phyloP scores from a whole-genome alignment of 176 grass and related monocot species.

The Carex parvula region DNA sequence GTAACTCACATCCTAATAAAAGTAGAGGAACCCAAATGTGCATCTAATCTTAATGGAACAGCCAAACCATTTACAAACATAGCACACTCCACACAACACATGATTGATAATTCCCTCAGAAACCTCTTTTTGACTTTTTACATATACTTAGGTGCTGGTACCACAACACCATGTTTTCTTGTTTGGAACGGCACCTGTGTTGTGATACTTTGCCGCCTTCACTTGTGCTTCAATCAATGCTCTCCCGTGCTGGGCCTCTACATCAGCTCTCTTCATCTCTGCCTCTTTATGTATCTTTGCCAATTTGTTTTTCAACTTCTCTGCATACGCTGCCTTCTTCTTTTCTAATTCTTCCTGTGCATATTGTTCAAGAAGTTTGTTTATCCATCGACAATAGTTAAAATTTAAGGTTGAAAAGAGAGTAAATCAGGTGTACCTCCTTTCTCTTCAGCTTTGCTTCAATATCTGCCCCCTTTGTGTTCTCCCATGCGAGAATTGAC shows the following conservation, averaged over 20 bases:
- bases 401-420: not conserved
- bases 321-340: conserved; percentile 64
- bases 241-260: conserved; percentile 54
- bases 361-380: not conserved
- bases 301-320: conserved; percentile 73
- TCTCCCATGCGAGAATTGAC: conserved; percentile 77
- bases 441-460: conserved; percentile 65
- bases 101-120: not conserved
- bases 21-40: not conserved
- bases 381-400: not conserved
- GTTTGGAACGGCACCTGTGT: conserved; percentile 48
- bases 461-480: conserved; percentile 54
- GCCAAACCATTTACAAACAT: not conserved
- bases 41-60: not conserved
- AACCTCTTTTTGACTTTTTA: not conserved
- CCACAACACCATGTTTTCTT: conserved; percentile 39
- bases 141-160: not conserved
- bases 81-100: not conserved
- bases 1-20: not conserved
- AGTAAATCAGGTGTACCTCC: conserved; percentile 43
- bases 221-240: conserved; percentile 60
- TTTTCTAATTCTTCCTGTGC: conserved; percentile 69
- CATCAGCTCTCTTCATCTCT: conserved; percentile 62
- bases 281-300: conserved; percentile 62
- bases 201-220: conserved; percentile 61